Base-by-base conservation (phyloP, 805 yeast genomes). In the Candida boidinii region DNA sequence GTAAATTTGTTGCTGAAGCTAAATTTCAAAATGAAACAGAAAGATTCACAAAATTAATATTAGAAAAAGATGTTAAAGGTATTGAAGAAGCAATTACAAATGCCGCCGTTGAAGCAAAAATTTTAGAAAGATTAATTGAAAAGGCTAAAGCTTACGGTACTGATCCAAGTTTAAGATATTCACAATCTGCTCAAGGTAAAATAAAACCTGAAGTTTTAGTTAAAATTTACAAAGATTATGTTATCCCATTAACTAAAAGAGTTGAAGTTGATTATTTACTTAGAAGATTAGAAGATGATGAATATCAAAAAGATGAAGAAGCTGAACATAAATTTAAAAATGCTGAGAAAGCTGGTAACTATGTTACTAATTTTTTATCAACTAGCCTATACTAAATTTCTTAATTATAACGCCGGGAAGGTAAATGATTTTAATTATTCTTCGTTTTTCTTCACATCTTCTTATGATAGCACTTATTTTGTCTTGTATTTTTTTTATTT, bases 1-100 rank as follows among this genome's bases (percentile, higher is more conserved):
- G 98, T 31, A 84, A 83, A 58, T 92, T 90, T 65, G 98, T 92
- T 8, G 98, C 98, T 5, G 98, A 92, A 55, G 82, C 95, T 28
- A 92, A 92, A 58, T 92, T 76, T 56, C 77, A 68, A 46, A 61
- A 66, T 18, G 92, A 88, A 39, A 68, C 64, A 23, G 83, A 72
- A 31, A 56, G 54, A 31, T 86, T 78, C 62, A 73, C 73, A 2
- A 60, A 68, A 44, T 59, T 87, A 45, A 92, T 92, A 44, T 53
- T 62, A 40, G 72, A 66, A 0, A 68, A 64, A 36, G 95, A 92
- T 52, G 59, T 73, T 6, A 61, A 64, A 10, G 95, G 90, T 0
- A 79, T 92, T 30, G 83, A 79, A 48, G 74, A 62, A 15, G 79
- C 83, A 25, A 90, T 92, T 45, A 88, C 97, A 7, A 90, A 92